Evolutionary conservation across 2,329 filamentous ascomycete genomes (phyloP).

Genomic region (Talaromyces sp.): DNA sequence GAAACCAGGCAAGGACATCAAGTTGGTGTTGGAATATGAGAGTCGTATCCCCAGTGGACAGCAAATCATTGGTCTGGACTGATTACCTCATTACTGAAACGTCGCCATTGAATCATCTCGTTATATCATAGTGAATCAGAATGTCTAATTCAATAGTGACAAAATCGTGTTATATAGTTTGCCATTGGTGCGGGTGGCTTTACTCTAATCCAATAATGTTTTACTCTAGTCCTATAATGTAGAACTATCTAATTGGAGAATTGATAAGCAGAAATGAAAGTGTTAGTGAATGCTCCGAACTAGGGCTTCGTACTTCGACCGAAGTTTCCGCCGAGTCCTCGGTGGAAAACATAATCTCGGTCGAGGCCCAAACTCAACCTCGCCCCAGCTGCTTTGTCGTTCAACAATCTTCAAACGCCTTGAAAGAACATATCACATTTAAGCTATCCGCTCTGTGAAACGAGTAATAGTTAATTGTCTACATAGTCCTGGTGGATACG

Average conservation of each 20-base stretch:
- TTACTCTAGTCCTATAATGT: too few relatives aligned
- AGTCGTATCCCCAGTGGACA: constrained; percentile 50
- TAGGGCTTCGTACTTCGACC: neutral
- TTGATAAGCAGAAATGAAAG: too few relatives aligned
- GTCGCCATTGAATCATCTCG: neutral
- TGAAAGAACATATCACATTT: neutral
- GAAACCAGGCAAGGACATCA: constrained; percentile 56
- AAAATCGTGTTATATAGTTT: neutral
- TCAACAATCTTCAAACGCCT: neutral
- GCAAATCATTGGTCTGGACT: constrained; percentile 16
- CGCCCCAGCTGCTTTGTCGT: neutral
- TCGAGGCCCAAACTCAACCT: neutral
- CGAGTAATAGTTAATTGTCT: neutral
- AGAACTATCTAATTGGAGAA: too few relatives aligned
- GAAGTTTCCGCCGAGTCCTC: neutral
- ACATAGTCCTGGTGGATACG: neutral
- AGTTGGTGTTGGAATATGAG: constrained; percentile 60
- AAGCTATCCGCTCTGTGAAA: neutral
- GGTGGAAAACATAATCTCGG: neutral
- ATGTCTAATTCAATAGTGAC: neutral
- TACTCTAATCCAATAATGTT: too few relatives aligned
- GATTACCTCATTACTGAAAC: neutral
- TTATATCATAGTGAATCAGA: neutral
- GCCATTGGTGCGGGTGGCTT: neutral
- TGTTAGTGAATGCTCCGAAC: neutral